A percentile compares a stretch with the other conserved stretches of the same genome.
phyloP scores from a whole-genome alignment of 805 yeast species.

The Saccharomycopsis sp. region DNA sequence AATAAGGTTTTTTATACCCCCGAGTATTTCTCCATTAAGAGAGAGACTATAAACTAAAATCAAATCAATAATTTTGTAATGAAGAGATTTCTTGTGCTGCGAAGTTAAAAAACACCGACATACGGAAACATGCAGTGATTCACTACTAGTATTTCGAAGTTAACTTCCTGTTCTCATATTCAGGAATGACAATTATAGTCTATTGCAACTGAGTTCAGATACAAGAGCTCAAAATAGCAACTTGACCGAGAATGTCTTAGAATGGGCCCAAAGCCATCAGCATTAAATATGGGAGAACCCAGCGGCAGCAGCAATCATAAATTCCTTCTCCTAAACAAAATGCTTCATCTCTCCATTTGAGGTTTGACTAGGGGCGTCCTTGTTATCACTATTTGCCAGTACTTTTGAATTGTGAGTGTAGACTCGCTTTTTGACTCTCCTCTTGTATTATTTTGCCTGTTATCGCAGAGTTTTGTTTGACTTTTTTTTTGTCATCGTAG shows the following conservation, averaged over 20 bases:
- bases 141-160: not conserved
- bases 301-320: not conserved
- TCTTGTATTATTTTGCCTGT: not conserved
- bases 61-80: not conserved
- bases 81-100: not conserved
- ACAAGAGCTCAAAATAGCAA: not conserved
- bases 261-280: not conserved
- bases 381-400: not conserved
- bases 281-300: not conserved
- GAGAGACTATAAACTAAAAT: not conserved
- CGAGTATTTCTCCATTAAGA: not conserved
- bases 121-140: not conserved
- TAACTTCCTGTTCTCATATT: not conserved
- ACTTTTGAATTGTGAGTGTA: too few relatives aligned
- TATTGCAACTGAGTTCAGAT: not conserved
- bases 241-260: not conserved
- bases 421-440: not conserved
- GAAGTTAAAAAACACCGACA: not conserved
- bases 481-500: not conserved
- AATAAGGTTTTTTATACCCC: not conserved
- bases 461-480: not conserved
- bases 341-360: not conserved
- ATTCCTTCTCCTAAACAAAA: not conserved
- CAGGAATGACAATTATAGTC: not conserved
- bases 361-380: not conserved